A percentile compares a stretch with the other conserved stretches of the same genome.
Evolutionary conservation across 352 stramenopile species (phyloP).

Genomic region (Phytopythium helicoides): DNA sequence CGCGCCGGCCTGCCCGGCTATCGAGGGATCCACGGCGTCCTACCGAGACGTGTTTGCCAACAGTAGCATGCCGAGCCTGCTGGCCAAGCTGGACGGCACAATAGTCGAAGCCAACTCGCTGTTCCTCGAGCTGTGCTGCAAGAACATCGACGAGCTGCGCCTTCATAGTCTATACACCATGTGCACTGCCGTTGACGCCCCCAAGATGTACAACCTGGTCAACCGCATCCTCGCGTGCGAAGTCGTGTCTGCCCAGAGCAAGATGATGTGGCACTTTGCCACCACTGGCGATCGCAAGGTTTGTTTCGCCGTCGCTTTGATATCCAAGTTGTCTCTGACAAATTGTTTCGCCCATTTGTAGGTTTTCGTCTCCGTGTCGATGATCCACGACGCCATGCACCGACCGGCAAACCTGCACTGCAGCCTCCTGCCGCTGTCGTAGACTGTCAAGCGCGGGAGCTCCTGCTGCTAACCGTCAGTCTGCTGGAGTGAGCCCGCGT

Average conservation of each 20-base stretch:
- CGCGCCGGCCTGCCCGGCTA: slow-evolving; percentile 18
- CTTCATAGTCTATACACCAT: slow-evolving; percentile 81
- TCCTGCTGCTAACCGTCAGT: background rate
- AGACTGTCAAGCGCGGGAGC: background rate
- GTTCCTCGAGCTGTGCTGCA: slow-evolving; percentile 76
- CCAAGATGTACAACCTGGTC: slow-evolving; percentile 83
- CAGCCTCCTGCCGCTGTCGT: slow-evolving; percentile 72
- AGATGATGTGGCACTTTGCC: slow-evolving; percentile 84
- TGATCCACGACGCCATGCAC: slow-evolving; percentile 77
- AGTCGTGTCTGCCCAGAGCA: slow-evolving; percentile 74
- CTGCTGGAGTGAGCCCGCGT: too few species aligned
- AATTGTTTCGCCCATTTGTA: too few species aligned
- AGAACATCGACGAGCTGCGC: slow-evolving; percentile 75
- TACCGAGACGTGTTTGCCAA: slow-evolving; percentile 75
- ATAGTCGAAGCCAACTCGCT: slow-evolving; percentile 77
- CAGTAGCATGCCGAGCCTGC: slow-evolving; percentile 75
- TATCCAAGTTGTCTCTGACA: too few species aligned
- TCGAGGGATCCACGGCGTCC: slow-evolving; percentile 65
- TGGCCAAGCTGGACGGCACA: slow-evolving; percentile 75
- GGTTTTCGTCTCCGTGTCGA: slow-evolving; percentile 84
- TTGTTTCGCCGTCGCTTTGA: too few species aligned
- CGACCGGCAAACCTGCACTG: slow-evolving; percentile 76
- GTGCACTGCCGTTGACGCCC: slow-evolving; percentile 67
- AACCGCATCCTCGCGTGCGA: slow-evolving; percentile 75
- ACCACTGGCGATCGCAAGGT: slow-evolving; percentile 73